Conservation (phyloP, 805 yeast genomes). For the Saccharomycopsis vini region DNA sequence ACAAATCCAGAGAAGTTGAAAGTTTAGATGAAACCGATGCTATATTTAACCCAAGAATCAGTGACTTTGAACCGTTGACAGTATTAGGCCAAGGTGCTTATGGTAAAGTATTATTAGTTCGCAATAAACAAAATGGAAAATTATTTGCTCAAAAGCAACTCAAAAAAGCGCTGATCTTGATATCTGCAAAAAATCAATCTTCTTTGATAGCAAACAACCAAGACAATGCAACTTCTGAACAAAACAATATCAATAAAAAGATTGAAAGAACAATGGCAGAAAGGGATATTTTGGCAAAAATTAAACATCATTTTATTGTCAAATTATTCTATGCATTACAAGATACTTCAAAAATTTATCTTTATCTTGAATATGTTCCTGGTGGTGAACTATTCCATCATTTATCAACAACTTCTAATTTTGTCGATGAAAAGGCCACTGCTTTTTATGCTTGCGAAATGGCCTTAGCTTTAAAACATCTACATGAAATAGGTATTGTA, state of each 20-base stretch:
- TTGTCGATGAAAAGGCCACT: constrained; percentile 53
- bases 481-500: constrained; percentile 73
- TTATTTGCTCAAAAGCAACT: constrained; percentile 82
- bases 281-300: constrained; percentile 57
- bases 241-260: constrained; percentile 28
- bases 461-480: constrained; percentile 64
- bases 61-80: constrained; percentile 64
- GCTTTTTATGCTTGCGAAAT: constrained; percentile 77
- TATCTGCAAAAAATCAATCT: constrained; percentile 24
- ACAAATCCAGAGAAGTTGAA: not conserved
- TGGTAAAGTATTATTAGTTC: constrained; percentile 76
- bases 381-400: constrained; percentile 81
- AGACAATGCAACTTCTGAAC: constrained; percentile 22
- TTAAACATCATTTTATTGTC: constrained; percentile 75
- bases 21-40: not conserved
- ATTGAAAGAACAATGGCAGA: constrained; percentile 77
- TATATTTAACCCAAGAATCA: constrained; percentile 20
- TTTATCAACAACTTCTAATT: constrained; percentile 29
- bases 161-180: constrained; percentile 70
- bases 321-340: constrained; percentile 77
- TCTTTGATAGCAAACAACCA: constrained; percentile 20
- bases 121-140: constrained; percentile 50
- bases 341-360: constrained; percentile 65
- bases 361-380: constrained; percentile 71
- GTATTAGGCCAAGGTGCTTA: constrained; percentile 85